Evolutionary conservation across 805 yeast genomes (phyloP), one percentile per base, ranked within the genome.

Genomic region (Millerozyma acaciae): DNA sequence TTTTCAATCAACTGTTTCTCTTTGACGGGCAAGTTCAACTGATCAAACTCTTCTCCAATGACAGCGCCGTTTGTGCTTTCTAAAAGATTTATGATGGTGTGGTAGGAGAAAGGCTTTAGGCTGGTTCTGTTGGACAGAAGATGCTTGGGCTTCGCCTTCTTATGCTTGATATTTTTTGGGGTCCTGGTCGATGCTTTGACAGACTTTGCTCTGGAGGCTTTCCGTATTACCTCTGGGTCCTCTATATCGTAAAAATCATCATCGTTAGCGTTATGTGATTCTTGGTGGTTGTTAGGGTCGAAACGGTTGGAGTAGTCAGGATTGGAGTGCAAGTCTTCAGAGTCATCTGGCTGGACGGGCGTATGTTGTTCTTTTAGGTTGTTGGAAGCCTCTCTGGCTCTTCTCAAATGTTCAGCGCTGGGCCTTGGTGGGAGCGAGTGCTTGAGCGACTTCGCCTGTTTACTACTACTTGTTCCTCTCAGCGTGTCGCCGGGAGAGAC

Each of bases 1-100:
- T 86, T 79, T 50, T 90, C 97, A 26, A 90, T 66, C 25, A 89
- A 67, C 47, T 76, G 80, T 44, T 84, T 82, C 50, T 88, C 96
- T 38, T 80, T 81, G 0, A 71, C 60, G 7, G 90, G 88, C 43
- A 88, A 68, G 23, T 82, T 84, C 38, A 89, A 60, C 33, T 76
- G 76, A 26, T 79, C 76, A 51, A 88, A 84, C 45, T 86, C 93
- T 47, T 75, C 78, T 3, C 83, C 83, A 34, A 76, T 73, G 4
- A 74, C 68, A 5, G 79, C 72, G 6, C 81, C 81, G 48, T 77
- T 78, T 30, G 77, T 73, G 25, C 80, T 75, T 44, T 73, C 76
- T 23, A 76, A 52, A 16, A 76, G 55, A 30, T 69, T 66, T 8
- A 78, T 75, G 21, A 77, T 55, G 0, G 81, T 65, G 30, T 51